These are phyloP conservation scores for Nicotiana knightiana DNA, from an alignment of 257 asterid species.

Conservation along the genomic window DNA sequence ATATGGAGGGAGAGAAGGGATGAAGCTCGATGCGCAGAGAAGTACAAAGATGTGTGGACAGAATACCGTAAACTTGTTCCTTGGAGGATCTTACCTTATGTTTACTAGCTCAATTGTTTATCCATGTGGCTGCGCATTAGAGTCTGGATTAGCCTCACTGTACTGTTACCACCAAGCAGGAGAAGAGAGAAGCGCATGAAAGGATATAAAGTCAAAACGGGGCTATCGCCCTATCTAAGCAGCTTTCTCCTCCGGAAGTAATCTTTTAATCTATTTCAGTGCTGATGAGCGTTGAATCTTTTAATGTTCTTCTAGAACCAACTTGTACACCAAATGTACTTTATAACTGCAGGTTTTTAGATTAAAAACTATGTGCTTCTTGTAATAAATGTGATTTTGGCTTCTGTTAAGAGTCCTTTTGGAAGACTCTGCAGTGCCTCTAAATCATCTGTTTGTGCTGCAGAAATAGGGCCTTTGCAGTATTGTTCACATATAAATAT, in stretches of 20 bases:
- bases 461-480: no score
- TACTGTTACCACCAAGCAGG: neutral
- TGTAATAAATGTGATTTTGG: neutral
- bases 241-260: neutral
- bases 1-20: constrained; percentile 99
- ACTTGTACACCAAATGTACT: constrained; percentile 1
- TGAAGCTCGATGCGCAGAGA: constrained; percentile 89
- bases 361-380: neutral
- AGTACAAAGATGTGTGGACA: constrained; percentile 85
- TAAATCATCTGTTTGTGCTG: no score
- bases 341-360: neutral
- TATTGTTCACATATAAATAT: no score
- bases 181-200: neutral
- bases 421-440: no score
- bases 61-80: constrained; percentile 82
- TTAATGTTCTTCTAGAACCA: neutral
- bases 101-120: constrained; percentile 31
- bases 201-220: neutral
- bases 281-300: neutral
- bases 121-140: neutral
- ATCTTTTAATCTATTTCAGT: neutral
- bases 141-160: neutral
- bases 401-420: no score
- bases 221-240: neutral
- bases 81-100: constrained; percentile 83